Evolutionary conservation across 1,139 yeast species (phyloP), one percentile per base, ranked within the genome.

Genomic region (Geotrichum fermentans): DNA sequence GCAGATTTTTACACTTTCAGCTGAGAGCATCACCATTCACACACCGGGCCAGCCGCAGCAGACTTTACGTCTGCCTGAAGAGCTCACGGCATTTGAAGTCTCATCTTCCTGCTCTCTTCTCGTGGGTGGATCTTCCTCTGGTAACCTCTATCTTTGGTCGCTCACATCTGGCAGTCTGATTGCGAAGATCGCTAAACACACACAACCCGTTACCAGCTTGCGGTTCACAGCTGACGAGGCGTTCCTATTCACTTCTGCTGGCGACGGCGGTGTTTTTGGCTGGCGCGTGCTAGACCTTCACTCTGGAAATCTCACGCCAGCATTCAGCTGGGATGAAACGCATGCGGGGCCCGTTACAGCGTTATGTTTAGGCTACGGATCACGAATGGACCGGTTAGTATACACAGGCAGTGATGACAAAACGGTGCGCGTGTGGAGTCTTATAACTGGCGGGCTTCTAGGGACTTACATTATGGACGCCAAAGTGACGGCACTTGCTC

Each of bases 121-220:
- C 34, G 74, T 82, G 10, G 95, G 86, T 56, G 87, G 89, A 47
- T 73, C 92, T 45, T 64, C 21, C 21, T 62, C 82, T 14, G 98
- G 97, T 11, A 78, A 82, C 58, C 58, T 92, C 20, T 85, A 84
- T 61, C 65, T 90, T 2, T 92, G 98, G 97, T 96, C 87, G 58
- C 61, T 88, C 47, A 65, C 75, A n/a, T 83, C 94, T 3, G 97
- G 98, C 1, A 70, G 79, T 41, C 71, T 92, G 51, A 60, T 89
- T 32, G 73, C 79, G 54, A 92, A 81, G 8, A 80, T 79, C 59
- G 92, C 87, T 45, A 83, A 88, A 0, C 98, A 92, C 68, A 90
- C 88, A 66, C 97, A 90, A 66, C 73, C 75, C 4, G 74, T 89
- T 13, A 75, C 83, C 0, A 73, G 73, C 32, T 63, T 90, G 24